A percentile compares a stretch with the other conserved stretches of the same genome.
These are phyloP conservation scores for thale cress (Arabidopsis thaliana) DNA, from an alignment of 345 rosid species.

Conservation along the genomic window DNA sequence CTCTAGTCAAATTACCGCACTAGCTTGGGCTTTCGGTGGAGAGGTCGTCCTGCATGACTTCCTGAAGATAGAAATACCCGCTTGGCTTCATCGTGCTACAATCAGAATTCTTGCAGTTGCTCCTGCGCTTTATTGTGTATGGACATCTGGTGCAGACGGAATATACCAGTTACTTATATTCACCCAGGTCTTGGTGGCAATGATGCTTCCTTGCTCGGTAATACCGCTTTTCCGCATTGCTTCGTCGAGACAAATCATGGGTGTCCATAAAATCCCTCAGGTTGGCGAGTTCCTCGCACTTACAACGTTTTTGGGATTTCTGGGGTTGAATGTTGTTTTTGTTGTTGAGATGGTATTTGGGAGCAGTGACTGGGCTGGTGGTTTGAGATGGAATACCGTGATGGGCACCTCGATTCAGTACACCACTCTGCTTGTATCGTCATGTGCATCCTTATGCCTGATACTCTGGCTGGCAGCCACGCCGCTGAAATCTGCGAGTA, in stretches of 20 bases:
- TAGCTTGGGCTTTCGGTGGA: conserved; percentile 84
- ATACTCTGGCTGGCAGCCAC: conserved; percentile 91
- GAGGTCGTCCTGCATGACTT: conserved; percentile 76
- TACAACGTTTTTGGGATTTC: conserved; percentile 68
- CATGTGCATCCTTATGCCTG: conserved; percentile 73
- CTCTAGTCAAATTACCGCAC: conserved; percentile 74
- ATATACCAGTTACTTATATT: conserved; percentile 81
- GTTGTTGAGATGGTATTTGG: conserved; percentile 89
- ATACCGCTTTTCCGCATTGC: conserved; percentile 91
- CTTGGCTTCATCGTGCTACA: conserved; percentile 92
- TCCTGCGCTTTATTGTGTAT: conserved; percentile 85
- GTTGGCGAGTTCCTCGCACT: conserved; percentile 69
- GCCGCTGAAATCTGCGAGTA: conserved; percentile 81
- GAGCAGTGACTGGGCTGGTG: conserved; percentile 85
- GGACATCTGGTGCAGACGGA: conserved; percentile 94
- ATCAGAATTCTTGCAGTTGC: conserved; percentile 78
- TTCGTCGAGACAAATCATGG: conserved; percentile 87
- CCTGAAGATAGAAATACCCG: conserved; percentile 80
- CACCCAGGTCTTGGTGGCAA: conserved; percentile 82
- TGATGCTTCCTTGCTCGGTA: conserved; percentile 88
- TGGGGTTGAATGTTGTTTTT: conserved; percentile 77
- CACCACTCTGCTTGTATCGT: conserved; percentile 61
- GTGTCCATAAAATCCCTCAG: conserved; percentile 77
- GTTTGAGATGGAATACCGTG: conserved; percentile 76
- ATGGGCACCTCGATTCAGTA: conserved; percentile 59